Evolutionary conservation across 768 basidiomycete species (phyloP).

Genomic region (Lyophyllum decastes): DNA sequence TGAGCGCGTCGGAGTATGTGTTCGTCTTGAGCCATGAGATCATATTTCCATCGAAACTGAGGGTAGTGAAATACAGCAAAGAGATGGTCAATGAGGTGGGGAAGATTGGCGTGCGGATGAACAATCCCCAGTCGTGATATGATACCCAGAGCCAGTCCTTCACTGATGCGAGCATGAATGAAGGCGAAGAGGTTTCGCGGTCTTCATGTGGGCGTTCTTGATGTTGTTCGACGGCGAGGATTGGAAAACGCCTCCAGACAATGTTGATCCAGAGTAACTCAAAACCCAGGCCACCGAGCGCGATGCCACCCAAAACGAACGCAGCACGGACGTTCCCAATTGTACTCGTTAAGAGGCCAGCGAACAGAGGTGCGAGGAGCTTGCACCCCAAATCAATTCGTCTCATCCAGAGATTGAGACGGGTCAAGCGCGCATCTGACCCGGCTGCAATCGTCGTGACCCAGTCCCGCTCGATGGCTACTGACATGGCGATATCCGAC

Average conservation of each 20-base stretch:
- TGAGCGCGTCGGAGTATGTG: slow-evolving; percentile 44
- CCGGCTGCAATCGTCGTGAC: slow-evolving; percentile 40
- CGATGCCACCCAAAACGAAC: slow-evolving; percentile 33
- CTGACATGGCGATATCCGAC: slow-evolving; percentile 40
- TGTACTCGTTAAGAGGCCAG: slow-evolving; percentile 42
- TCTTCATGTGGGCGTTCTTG: slow-evolving; percentile 15
- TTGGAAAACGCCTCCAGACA: slow-evolving; percentile 38
- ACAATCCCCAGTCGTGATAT: neutral
- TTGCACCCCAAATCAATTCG: slow-evolving; percentile 50
- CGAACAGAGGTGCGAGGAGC: slow-evolving; percentile 51
- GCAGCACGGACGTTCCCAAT: slow-evolving; percentile 34
- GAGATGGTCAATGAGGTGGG: neutral
- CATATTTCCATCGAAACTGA: slow-evolving; percentile 52
- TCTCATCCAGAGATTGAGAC: slow-evolving; percentile 43
- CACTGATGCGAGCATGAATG: neutral
- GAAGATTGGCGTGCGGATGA: neutral
- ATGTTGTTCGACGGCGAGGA: slow-evolving; percentile 27
- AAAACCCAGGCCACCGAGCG: slow-evolving; percentile 35
- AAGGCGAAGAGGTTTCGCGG: neutral
- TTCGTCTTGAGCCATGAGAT: slow-evolving; percentile 47
- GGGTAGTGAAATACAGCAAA: slow-evolving; percentile 16
- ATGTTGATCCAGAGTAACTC: slow-evolving; percentile 31
- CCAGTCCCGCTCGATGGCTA: slow-evolving; percentile 56
- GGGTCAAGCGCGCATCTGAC: slow-evolving; percentile 33
- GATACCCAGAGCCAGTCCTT: neutral